A percentile compares a stretch with the other conserved stretches of the same genome.
phyloP scores from a whole-genome alignment of 345 rosid genomes.

The Mallotus nudiflorus region DNA sequence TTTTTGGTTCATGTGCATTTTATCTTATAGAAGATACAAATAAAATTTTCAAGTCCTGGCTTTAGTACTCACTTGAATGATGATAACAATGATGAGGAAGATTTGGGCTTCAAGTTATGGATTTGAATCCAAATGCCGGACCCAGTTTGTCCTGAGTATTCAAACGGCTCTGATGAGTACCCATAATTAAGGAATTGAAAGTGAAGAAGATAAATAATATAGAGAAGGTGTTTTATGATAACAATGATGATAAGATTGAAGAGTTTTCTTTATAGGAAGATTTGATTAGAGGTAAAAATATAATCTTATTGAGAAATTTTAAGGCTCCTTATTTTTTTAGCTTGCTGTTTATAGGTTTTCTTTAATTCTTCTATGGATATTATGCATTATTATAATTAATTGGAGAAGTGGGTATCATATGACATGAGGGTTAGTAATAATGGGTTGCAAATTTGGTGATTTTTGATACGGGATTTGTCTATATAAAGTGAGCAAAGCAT shows the following conservation, averaged over 20 bases:
- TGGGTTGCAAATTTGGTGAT: background rate
- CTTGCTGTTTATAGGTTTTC: background rate
- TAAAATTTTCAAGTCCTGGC: slow-evolving; percentile 17
- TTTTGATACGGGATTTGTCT: background rate
- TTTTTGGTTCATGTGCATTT: too few species aligned
- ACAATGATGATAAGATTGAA: slow-evolving; percentile 71
- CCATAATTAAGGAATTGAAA: slow-evolving; percentile 5
- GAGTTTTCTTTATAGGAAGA: slow-evolving; percentile 77
- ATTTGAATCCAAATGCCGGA: slow-evolving; percentile 48
- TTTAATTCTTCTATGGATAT: background rate
- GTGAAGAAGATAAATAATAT: slow-evolving; percentile 17
- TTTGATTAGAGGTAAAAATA: slow-evolving; percentile 29
- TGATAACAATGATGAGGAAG: slow-evolving; percentile 24
- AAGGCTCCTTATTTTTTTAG: background rate
- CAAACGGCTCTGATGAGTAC: slow-evolving; percentile 63
- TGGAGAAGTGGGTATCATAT: background rate
- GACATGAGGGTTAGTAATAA: too few species aligned
- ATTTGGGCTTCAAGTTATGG: slow-evolving; percentile 19
- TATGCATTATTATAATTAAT: background rate
- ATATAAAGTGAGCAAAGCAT: background rate
- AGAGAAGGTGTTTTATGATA: slow-evolving; percentile 11
- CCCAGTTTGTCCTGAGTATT: slow-evolving; percentile 45
- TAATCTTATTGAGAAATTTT: background rate
- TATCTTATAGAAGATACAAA: too few species aligned
- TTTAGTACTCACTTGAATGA: slow-evolving; percentile 3